Evolutionary conservation across 129 eudicot species (phyloP), one percentile per base, ranked within the genome.

Genomic region (Lonicera japonica): DNA sequence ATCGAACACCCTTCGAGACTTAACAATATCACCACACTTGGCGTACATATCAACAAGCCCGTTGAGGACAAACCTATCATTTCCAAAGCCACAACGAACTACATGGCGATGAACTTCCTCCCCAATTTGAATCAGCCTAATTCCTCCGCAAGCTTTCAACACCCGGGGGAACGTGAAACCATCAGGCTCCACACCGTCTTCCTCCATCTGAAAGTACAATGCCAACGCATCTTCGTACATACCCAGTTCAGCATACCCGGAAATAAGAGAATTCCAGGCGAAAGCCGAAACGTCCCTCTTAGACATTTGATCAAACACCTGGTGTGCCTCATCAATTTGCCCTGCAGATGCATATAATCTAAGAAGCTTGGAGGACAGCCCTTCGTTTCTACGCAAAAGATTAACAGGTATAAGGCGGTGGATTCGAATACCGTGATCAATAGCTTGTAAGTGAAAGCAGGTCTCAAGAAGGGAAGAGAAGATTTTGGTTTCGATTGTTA

Each of bases 31-130:
- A 47, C 97, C 97, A 68, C 97, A 90, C 18, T 90, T 90, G 0
- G 95, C 81, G 50, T 90, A 90, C 95, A 90, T 86, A 36, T 84
- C 97, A 52, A 90, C 87, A 40, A 90, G 75, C 21, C 90, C 89
- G 61, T 90, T 90, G 8, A 71, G 79, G 60, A 84, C 87, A 60
- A 72, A 86, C 40, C 61, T 73, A 69, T 90, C 68, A 19, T 65
- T 66, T n/a, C 73, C 82, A 68, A 67, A 81, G 16, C 97, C 97
- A 12, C 63, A 54, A 18, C 94, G 83, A 74, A 90, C 69, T 1
- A 83, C 72, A 54, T 90, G 83, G 14, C 97, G 87, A 56, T 90
- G 97, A 63, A 90, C 71, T 61, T 87, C 94, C 68, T 87, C 82
- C 10, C 95, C 97, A 10, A 84, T 82, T 14, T 58, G 75, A 25